Evolutionary conservation across 176 grass and related monocot species (phyloP), one percentile per base, ranked within the genome.

Genomic region (Cenchrus americanus): DNA sequence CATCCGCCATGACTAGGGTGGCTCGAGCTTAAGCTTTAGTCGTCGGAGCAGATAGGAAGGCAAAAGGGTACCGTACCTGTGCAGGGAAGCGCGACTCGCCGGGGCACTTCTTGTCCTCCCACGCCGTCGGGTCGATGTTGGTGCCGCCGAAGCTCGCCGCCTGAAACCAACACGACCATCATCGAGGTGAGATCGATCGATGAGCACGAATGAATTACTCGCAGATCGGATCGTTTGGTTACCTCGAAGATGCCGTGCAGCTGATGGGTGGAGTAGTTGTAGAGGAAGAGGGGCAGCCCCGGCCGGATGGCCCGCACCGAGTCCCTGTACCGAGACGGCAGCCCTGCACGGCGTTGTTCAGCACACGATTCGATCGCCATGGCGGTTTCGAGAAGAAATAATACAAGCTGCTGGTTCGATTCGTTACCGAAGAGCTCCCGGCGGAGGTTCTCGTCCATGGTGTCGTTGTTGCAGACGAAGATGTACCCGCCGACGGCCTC

Each of bases 381-480:
- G 53, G 19, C 2, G 34, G 34, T 37, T 19, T 21, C 53, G 15
- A 60, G 57, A 60, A 26, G 1, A 37, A 37, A 37, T 3, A 4
- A 37, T 37, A 37, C 4, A 37, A 37, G 34, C 34, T 37, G 34
- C 34, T 37, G 2, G 34, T 4, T 37, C 34, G 34, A 44, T 44
- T 60, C 14, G 75, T 17, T 89, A 99, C 96, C 96, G 84, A 99
- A 99, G 52, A 99, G 96, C 82, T 99, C 85, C 61, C 96, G 87
- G 53, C 81, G 77, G 84, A 99, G 96, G 83, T 99, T 96, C 83
- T 99, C 96, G 73, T 95, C 91, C 96, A 99, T 96, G 82, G 96
- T 99, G 73, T 99, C 96, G 83, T 99, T 99, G 86, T 99, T 99
- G 78, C 96, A 99, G 83, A 99, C 96, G 63, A 99, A 99, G 80